Evolutionary conservation across 169 alveolate genomes (phyloP), one percentile per base, ranked within the genome.

Genomic region (Eimeria necatrix): DNA sequence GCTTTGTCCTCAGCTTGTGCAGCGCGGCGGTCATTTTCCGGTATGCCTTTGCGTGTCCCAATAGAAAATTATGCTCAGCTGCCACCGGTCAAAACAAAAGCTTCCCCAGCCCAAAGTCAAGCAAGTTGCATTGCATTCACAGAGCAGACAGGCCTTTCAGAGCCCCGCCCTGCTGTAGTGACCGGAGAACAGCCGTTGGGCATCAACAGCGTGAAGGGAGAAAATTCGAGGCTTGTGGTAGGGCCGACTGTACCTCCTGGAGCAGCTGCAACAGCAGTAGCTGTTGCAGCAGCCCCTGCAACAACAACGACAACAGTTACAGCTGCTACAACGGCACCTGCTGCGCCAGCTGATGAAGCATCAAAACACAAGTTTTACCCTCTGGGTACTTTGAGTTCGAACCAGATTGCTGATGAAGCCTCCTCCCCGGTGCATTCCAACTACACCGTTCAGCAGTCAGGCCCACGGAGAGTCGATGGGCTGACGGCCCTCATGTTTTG

Each of bases 401-500:
- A 10, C 32, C 70, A n/a, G 16, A 60, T 64, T 51, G 22, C 88
- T 26, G 64, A n/a, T 10, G 70, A 60, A 12, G 49, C 64, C 12
- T 26, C 70, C 46, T 0, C 70, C 26, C 22, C 16, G 14, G 14
- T 32, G 46, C 80, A 22, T 20, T 4, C 16, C 26, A 49, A 24
- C 9, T 52, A 46, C 49, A 48, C 70, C 16, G n/a, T 41, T 32
- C 18, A 18, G 16, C n/a, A 41, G 32, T 48, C 61, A 5, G 26
- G 41, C 0, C 46, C 22, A 14, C 4, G 64, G 18, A n/a, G 46
- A 5, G 61, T 78, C 0, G 60, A 49, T 6, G 88, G 88, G 68
- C 24, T 78, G 22, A 41, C 41, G 10, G 61, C 88, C n/a, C 88
- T 78, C 49, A 41, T 12, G 68, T 78, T 60, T 60, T 78, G 88